Percentiles rank a stretch among this genome's conserved stretches.
Conservation (phyloP, 2,329 filamentous ascomycete species). For the Metarhizium album region DNA sequence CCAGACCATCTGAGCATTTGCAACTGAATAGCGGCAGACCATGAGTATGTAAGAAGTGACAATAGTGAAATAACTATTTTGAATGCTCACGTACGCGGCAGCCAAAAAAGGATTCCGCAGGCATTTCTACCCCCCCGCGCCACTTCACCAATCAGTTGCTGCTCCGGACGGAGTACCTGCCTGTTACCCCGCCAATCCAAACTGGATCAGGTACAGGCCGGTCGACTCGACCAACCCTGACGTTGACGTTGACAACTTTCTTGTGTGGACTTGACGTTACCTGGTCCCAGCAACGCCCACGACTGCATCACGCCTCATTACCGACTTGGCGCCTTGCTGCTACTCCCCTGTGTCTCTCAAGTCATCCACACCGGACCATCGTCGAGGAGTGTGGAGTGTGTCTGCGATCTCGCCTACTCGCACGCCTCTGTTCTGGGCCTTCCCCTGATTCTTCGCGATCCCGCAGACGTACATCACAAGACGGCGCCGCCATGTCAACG, state of each 20-base stretch:
- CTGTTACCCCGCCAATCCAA: slow-evolving; percentile 29
- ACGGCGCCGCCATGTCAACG: slow-evolving; percentile 62
- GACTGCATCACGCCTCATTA: slow-evolving; percentile 1
- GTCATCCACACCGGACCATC: background rate
- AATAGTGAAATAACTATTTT: no score
- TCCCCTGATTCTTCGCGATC: background rate
- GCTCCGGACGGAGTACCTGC: background rate
- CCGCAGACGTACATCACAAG: background rate
- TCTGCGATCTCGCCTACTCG: background rate
- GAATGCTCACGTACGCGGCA: no score
- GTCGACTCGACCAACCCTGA: slow-evolving; percentile 2
- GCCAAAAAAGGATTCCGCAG: no score
- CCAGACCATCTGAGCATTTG: no score
- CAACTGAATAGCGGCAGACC: no score
- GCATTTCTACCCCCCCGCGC: background rate
- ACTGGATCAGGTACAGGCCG: background rate
- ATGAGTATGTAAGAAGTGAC: no score
- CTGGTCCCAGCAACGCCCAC: background rate
- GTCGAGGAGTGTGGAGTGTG: background rate
- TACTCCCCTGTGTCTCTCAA: background rate
- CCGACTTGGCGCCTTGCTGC: background rate
- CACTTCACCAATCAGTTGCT: background rate
- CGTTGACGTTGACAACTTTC: background rate
- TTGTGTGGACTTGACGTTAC: slow-evolving; percentile 3
- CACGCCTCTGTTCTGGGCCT: background rate